phyloP scores from a whole-genome alignment of 352 stramenopile genomes.

The Globisporangium perplexum region DNA sequence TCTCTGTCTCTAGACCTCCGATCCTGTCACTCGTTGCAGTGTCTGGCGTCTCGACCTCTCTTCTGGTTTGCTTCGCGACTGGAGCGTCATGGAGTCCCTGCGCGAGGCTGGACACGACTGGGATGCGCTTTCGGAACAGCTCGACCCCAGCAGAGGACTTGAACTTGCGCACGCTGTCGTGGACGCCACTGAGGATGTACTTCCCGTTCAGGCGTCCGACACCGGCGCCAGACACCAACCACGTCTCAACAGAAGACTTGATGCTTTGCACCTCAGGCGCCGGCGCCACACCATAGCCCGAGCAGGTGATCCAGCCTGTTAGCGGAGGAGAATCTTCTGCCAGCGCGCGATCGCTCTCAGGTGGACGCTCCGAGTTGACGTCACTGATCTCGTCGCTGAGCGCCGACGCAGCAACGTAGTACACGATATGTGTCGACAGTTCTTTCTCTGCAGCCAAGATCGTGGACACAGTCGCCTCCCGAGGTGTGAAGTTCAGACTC shows the following conservation, averaged over 20 bases:
- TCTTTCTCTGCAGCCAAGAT: constrained; percentile 45
- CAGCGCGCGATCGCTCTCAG: constrained; percentile 11
- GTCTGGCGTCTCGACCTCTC: background rate
- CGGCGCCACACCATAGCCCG: constrained; percentile 32
- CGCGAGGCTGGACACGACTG: constrained; percentile 35
- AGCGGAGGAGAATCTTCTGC: constrained; percentile 27
- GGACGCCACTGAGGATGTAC: constrained; percentile 52
- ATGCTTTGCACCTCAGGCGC: constrained; percentile 20
- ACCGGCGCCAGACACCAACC: constrained; percentile 47
- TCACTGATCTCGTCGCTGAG: constrained; percentile 8
- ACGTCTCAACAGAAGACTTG: constrained; percentile 60
- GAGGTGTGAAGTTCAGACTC: constrained; percentile 45
- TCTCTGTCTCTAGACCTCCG: background rate
- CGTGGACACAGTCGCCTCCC: constrained; percentile 17
- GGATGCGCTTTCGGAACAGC: constrained; percentile 64
- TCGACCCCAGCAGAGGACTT: constrained; percentile 61
- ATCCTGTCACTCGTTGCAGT: background rate
- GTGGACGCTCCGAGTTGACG: background rate
- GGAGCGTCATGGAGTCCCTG: constrained; percentile 25
- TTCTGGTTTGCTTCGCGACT: constrained; percentile 5
- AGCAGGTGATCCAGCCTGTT: constrained; percentile 52
- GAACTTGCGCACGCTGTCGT: constrained; percentile 47
- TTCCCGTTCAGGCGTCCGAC: constrained; percentile 49
- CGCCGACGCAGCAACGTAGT: constrained; percentile 47
- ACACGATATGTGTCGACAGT: constrained; percentile 59